Base-by-base conservation (phyloP, 2,329 filamentous ascomycete species). In the Clarireedia paspali region DNA sequence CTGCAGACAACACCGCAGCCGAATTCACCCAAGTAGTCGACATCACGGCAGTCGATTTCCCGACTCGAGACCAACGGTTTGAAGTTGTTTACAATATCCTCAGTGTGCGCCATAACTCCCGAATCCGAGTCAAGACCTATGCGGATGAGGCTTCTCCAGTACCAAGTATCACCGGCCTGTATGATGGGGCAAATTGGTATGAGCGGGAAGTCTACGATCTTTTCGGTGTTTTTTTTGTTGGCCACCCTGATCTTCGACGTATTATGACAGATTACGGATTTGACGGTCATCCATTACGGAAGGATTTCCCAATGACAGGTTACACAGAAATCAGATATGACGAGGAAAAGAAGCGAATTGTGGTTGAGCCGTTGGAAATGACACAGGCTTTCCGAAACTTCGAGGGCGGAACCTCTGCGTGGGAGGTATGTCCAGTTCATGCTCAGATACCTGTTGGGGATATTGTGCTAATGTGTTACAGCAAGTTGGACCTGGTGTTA, bases 251-350 rank as follows among this genome's bases (percentile, higher is more conserved):
- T 76, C 79, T 99, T 66, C 85, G 94, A 72, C 84, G 94, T 65
- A 97, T 99, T 76, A 95, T 99, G 92, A 99, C 94, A 63, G 94
- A 99, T 73, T 99, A 99, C 73, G 94, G 94, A 53, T 99, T 99
- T 70, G 95, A 99, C 72, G 94, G 94, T 53, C 94, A 99, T 76
- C 94, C 94, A 44, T 77, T 99, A 70, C 84, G 95, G 70, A 99
- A 99, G 78, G 94, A 99, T 71, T 99, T 99, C 77, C 94, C 94
- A 23, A 76, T 99, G 71, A 96, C 94, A 2, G 94, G 94, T 48
- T 99, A 99, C 78, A 99, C 94, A 36, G 95, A 99, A 77, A 87
- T 99, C 64, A 83, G 94, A 69, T 99, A 95, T 70, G 94, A 99
- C 65, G 94, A 99, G 76, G 95, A 99, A 81, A 99, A 96, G 88